A percentile compares a stretch with the other conserved stretches of the same genome.
Conservation (phyloP, 345 rosid species). For the Reutealis trisperma region DNA sequence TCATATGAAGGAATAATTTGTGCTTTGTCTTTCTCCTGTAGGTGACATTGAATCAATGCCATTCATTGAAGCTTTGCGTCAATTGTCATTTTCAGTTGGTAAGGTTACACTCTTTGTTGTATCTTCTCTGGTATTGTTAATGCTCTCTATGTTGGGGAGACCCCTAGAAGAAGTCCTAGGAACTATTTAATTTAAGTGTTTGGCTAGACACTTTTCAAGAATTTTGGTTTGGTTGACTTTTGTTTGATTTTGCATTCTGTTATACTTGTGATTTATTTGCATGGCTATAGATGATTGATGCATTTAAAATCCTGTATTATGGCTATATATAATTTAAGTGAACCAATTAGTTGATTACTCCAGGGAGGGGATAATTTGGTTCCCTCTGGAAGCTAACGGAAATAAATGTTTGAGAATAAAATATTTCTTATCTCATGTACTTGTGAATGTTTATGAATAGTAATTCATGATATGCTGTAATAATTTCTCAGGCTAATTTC, state of each 20-base stretch:
- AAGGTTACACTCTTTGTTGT: background rate
- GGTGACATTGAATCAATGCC: constrained; percentile 45
- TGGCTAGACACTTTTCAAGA: background rate
- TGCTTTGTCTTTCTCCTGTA: background rate
- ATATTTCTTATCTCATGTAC: background rate
- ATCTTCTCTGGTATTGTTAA: background rate
- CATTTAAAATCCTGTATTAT: too few species aligned
- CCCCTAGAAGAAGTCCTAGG: background rate
- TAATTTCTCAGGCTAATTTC: constrained; percentile 24
- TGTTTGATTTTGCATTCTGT: background rate
- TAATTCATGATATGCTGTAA: background rate
- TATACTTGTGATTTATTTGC: background rate
- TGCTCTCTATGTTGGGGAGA: background rate
- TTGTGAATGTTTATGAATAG: background rate
- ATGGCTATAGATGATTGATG: background rate
- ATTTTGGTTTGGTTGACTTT: background rate
- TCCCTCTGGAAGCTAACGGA: background rate
- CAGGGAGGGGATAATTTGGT: background rate
- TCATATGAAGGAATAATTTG: background rate
- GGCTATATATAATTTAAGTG: too few species aligned
- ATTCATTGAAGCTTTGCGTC: constrained; percentile 38
- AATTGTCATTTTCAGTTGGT: constrained; percentile 40
- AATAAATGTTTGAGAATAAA: background rate
- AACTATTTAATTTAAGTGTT: background rate
- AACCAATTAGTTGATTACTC: background rate